These are phyloP conservation scores for Dioscorea alata DNA, from an alignment of 106 monocot species.

Conservation along the genomic window DNA sequence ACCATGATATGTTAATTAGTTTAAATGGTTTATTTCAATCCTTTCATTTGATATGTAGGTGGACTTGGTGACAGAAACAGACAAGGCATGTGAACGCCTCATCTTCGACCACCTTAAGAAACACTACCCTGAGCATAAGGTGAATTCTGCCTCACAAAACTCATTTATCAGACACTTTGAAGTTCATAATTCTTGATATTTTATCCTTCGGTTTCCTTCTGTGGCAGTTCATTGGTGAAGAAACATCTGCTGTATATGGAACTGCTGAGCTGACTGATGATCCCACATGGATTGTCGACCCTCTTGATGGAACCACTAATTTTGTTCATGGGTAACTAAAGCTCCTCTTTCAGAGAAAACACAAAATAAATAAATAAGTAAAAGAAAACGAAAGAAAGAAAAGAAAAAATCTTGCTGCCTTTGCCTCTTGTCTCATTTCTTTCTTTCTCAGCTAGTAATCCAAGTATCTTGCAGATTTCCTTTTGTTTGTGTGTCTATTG, in stretches of 20 bases:
- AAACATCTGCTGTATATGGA: constrained; percentile 70
- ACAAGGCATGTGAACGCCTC: constrained; percentile 84
- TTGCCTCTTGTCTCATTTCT: neutral
- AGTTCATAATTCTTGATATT: neutral
- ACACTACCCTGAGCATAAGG: constrained; percentile 83
- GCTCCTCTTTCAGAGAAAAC: neutral
- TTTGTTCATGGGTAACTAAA: constrained; percentile 86
- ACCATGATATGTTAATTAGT: neutral
- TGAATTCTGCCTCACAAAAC: constrained; percentile 7
- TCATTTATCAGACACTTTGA: too few relatives aligned
- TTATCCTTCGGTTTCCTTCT: neutral
- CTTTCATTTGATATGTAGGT: constrained; percentile 31
- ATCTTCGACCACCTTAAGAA: constrained; percentile 81
- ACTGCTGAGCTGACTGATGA: constrained; percentile 72
- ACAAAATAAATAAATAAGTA: neutral
- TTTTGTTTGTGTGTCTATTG: constrained; percentile 95
- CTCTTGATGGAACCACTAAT: constrained; percentile 96
- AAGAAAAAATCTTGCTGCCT: neutral
- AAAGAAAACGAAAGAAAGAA: too few relatives aligned
- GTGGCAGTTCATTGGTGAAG: constrained; percentile 84
- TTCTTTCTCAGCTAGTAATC: neutral
- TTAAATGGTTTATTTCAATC: neutral
- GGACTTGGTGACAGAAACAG: constrained; percentile 98
- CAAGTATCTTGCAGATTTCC: constrained; percentile 58
- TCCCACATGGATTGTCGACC: constrained; percentile 98